A percentile compares a stretch with the other conserved stretches of the same genome.
Evolutionary conservation across 768 basidiomycete genomes (phyloP).

Genomic region (Lepiota venenata): DNA sequence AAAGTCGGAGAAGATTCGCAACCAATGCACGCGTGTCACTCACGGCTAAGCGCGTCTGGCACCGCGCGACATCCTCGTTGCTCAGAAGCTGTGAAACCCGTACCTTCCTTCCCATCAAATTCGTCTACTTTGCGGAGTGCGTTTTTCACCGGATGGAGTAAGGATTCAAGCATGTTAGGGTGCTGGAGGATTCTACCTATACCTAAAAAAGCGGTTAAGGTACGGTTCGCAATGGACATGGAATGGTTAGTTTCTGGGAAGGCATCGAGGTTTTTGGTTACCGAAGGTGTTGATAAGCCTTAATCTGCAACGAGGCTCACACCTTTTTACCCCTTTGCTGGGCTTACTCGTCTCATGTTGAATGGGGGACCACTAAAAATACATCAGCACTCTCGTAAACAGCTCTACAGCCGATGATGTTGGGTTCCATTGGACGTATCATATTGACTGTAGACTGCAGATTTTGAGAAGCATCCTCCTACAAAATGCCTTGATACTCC

Average conservation of each 20-base stretch:
- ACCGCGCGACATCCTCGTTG: slow-evolving; percentile 11
- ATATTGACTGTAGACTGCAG: too few species aligned
- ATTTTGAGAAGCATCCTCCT: too few species aligned
- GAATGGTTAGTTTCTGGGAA: neutral
- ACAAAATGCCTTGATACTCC: too few species aligned
- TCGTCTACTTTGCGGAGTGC: neutral
- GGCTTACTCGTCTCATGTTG: too few species aligned
- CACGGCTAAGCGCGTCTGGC: neutral
- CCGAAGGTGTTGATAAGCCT: neutral
- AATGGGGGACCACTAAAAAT: too few species aligned
- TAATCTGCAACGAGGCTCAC: neutral
- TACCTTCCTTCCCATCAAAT: neutral
- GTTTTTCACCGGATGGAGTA: slow-evolving; percentile 1
- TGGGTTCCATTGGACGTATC: too few species aligned
- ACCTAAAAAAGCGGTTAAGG: neutral
- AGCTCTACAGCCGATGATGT: too few species aligned
- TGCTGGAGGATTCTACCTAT: neutral
- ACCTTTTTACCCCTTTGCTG: too few species aligned
- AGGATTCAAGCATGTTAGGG: neutral
- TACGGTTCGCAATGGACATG: neutral
- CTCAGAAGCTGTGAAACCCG: neutral
- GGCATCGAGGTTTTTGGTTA: neutral
- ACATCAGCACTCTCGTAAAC: too few species aligned
- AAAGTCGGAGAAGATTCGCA: neutral
- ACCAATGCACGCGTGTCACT: too few species aligned